Evolutionary conservation across 2,329 filamentous ascomycete species (phyloP).

Genomic region (Teratosphaeria gauchensis): DNA sequence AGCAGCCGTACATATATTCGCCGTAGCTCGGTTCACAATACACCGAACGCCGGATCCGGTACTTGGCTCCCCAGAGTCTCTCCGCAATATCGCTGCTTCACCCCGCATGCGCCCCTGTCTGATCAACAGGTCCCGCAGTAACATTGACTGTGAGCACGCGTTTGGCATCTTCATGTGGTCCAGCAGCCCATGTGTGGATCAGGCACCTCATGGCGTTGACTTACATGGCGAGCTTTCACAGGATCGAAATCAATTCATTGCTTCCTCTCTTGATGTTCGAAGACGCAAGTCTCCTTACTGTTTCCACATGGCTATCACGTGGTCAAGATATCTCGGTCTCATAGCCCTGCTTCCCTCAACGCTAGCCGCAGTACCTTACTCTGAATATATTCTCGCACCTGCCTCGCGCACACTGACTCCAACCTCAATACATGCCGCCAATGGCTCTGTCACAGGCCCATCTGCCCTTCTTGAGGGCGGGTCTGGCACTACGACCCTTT

Average conservation of each 20-base stretch:
- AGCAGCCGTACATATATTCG: neutral
- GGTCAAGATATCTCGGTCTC: neutral
- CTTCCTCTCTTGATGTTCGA: neutral
- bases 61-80: neutral
- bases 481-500: slow-evolving; percentile 23
- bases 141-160: neutral
- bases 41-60: neutral
- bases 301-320: neutral
- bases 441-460: slow-evolving; percentile 29
- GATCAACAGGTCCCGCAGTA: neutral
- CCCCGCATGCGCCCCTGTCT: neutral
- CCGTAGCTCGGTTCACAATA: neutral
- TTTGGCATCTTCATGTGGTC: neutral
- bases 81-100: neutral
- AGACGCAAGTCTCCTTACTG: neutral
- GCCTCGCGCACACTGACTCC: slow-evolving; percentile 25
- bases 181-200: neutral
- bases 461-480: slow-evolving; percentile 18
- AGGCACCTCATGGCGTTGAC: neutral
- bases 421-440: slow-evolving; percentile 26
- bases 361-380: slow-evolving; percentile 14
- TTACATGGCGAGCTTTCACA: neutral
- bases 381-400: slow-evolving; percentile 32
- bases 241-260: neutral
- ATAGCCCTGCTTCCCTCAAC: neutral